phyloP scores from a whole-genome alignment of 345 rosid species.

The Boechera retrofracta region DNA sequence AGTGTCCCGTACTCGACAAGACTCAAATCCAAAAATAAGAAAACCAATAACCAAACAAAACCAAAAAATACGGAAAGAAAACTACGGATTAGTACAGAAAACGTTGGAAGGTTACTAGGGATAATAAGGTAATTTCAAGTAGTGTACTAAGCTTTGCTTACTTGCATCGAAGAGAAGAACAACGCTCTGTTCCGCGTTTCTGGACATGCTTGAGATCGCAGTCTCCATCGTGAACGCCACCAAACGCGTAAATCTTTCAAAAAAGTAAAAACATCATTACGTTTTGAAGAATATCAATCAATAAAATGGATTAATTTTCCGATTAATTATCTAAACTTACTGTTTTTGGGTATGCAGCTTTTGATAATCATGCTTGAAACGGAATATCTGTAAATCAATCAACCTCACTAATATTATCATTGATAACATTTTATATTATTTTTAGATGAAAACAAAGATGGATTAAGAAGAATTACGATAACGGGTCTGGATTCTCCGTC shows the following conservation, averaged over 20 bases:
- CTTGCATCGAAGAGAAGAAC: constrained; percentile 93
- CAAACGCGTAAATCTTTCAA: constrained; percentile 70
- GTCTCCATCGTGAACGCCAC: constrained; percentile 90
- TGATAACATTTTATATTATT: neutral
- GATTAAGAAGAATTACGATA: constrained; percentile 49
- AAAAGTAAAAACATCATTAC: neutral
- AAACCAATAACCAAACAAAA: constrained; percentile 15
- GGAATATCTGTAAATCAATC: constrained; percentile 60
- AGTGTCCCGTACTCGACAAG: constrained; percentile 27
- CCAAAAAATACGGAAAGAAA: neutral
- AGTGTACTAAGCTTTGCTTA: constrained; percentile 49
- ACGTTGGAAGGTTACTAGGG: neutral
- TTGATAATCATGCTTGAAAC: constrained; percentile 87
- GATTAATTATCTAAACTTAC: constrained; percentile 50
- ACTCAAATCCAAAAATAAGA: constrained; percentile 25
- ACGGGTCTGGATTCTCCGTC: constrained; percentile 89
- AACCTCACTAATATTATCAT: neutral
- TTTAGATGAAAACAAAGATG: neutral
- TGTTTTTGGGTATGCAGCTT: constrained; percentile 78
- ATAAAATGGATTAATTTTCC: neutral
- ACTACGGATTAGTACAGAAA: constrained; percentile 17
- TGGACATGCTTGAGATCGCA: constrained; percentile 82
- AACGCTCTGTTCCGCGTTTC: constrained; percentile 67
- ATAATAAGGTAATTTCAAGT: constrained; percentile 44
- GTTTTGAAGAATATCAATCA: neutral